phyloP scores from a whole-genome alignment of 192 early-diverging fungal species.

The Backusella psychrophila region DNA sequence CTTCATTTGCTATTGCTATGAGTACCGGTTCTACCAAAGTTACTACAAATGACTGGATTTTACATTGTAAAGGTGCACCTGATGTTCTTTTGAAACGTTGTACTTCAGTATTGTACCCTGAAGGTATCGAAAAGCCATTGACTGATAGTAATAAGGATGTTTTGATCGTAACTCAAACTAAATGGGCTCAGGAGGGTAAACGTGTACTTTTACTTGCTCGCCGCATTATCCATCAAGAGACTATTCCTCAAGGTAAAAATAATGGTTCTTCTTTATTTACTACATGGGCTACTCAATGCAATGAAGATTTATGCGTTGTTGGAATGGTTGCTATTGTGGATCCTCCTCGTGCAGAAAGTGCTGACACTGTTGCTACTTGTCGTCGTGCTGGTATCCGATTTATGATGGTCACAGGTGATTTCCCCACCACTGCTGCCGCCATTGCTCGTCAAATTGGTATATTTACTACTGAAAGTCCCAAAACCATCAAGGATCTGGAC shows the following conservation, averaged over 20 bases:
- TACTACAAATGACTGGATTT: conserved; percentile 39
- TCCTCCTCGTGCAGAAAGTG: conserved; percentile 78
- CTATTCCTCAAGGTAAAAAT: neutral
- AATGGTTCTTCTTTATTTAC: conserved; percentile 13
- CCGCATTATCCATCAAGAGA: neutral
- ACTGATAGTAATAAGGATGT: conserved; percentile 34
- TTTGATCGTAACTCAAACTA: conserved; percentile 40
- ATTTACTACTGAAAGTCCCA: conserved; percentile 40
- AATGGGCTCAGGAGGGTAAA: conserved; percentile 56
- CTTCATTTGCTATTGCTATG: conserved; percentile 10
- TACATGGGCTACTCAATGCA: conserved; percentile 33
- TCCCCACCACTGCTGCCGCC: conserved; percentile 71
- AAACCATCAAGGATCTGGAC: conserved; percentile 36
- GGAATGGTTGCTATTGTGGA: conserved; percentile 83
- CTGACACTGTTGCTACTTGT: conserved; percentile 56
- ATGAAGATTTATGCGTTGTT: conserved; percentile 59
- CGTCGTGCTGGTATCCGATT: conserved; percentile 72
- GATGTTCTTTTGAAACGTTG: conserved; percentile 64
- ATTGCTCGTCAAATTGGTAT: conserved; percentile 82
- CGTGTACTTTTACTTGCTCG: conserved; percentile 53
- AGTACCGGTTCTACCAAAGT: conserved; percentile 1
- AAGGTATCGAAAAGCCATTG: conserved; percentile 46
- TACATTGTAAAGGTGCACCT: conserved; percentile 79
- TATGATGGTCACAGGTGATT: conserved; percentile 90
- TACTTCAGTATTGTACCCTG: conserved; percentile 27